These are phyloP conservation scores for Bonia amplexicaulis DNA, from an alignment of 176 grass and related monocot genomes.

Conservation along the genomic window DNA sequence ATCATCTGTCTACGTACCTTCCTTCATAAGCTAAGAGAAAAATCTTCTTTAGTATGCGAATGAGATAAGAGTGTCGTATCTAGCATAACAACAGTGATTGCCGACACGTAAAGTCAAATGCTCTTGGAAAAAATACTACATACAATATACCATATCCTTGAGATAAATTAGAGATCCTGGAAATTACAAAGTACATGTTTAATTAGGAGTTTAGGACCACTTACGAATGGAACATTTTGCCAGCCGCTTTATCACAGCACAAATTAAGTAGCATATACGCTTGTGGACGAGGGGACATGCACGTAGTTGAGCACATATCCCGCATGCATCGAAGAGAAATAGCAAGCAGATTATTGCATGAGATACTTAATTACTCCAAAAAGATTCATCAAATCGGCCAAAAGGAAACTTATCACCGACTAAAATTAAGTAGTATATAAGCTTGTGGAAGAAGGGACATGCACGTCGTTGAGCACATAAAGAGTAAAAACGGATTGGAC, in stretches of 20 bases:
- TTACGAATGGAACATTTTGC: neutral
- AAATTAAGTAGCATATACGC: neutral
- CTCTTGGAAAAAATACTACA: neutral
- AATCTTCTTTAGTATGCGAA: neutral
- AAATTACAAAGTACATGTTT: neutral
- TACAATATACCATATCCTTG: neutral
- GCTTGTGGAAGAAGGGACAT: neutral
- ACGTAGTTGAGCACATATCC: neutral
- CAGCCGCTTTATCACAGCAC: neutral
- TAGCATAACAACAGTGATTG: neutral
- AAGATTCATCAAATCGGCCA: neutral
- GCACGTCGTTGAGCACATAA: neutral
- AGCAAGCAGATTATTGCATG: neutral
- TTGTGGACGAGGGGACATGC: neutral
- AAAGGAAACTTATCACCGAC: constrained; percentile 4
- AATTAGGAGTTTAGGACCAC: neutral
- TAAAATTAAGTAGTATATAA: neutral
- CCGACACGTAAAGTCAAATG: neutral
- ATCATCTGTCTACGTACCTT: neutral
- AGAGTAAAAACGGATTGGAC: too few relatives aligned
- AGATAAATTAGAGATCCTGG: neutral
- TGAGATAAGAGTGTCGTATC: neutral
- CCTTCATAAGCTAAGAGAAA: neutral
- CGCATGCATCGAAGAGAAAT: neutral
- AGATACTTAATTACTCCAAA: neutral